Percentiles rank a stretch among this genome's conserved stretches.
Evolutionary conservation across 441 rosid species (phyloP).

Genomic region (Macaranga tanarius): DNA sequence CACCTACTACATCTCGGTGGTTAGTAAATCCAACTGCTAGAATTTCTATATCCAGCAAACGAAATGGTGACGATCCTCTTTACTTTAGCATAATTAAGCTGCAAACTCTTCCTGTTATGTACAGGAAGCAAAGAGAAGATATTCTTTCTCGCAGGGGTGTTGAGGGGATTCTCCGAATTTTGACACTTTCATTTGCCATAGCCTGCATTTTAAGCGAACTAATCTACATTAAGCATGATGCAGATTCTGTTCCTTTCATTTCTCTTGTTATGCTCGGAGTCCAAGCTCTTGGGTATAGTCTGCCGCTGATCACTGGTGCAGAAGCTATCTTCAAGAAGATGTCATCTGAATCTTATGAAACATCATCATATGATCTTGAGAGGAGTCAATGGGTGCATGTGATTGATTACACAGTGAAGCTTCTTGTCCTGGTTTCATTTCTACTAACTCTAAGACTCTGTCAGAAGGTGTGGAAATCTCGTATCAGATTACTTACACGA

Average conservation of each 20-base stretch:
- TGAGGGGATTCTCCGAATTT: constrained; percentile 70
- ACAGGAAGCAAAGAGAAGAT: constrained; percentile 75
- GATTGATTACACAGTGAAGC: constrained; percentile 70
- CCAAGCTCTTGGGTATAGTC: constrained; percentile 74
- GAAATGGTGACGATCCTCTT: constrained; percentile 71
- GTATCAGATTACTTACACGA: constrained; percentile 46
- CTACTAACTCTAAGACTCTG: constrained; percentile 64
- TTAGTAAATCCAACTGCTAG: constrained; percentile 68
- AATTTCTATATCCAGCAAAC: constrained; percentile 59
- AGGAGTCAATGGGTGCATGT: constrained; percentile 63
- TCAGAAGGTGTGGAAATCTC: constrained; percentile 85
- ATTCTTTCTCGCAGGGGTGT: constrained; percentile 67
- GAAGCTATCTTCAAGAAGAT: constrained; percentile 66
- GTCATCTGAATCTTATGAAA: constrained; percentile 45
- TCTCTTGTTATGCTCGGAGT: constrained; percentile 83
- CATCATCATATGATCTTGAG: constrained; percentile 50
- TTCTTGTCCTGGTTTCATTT: constrained; percentile 65
- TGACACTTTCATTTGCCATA: constrained; percentile 65
- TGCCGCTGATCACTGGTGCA: constrained; percentile 77
- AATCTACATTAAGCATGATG: constrained; percentile 44
- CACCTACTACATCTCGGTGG: constrained; percentile 77
- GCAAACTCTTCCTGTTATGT: constrained; percentile 61
- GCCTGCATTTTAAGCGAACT: constrained; percentile 68
- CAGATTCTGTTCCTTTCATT: constrained; percentile 50
- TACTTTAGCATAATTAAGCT: constrained; percentile 48